Evolutionary conservation across 2,329 filamentous ascomycete genomes (phyloP).

Genomic region (Botrytis byssoidea): DNA sequence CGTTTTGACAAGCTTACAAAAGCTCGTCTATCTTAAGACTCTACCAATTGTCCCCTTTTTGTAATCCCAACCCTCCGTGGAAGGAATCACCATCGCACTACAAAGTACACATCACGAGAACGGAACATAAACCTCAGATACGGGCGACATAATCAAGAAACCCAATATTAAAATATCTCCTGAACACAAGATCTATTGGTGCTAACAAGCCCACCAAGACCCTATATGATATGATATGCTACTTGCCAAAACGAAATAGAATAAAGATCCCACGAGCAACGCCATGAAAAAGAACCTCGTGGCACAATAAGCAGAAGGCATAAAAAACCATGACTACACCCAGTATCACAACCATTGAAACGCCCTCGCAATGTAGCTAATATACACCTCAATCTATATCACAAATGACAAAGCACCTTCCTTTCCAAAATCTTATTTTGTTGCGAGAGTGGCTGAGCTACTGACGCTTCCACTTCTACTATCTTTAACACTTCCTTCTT

Average conservation of each 20-base stretch:
- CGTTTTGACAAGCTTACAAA: neutral
- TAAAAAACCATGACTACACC: neutral
- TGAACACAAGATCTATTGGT: neutral
- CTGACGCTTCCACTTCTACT: constrained; percentile 37
- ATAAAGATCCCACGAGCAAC: neutral
- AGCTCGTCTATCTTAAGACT: neutral
- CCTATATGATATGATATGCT: neutral
- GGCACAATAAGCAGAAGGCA: neutral
- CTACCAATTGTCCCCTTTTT: neutral
- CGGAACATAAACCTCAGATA: neutral
- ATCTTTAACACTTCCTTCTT: constrained; percentile 46
- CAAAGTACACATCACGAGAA: neutral
- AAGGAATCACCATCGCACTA: neutral
- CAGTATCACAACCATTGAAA: neutral
- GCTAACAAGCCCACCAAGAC: neutral
- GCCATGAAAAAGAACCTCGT: neutral
- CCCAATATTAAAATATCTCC: neutral
- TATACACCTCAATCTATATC: constrained; percentile 12
- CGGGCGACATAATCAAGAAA: neutral
- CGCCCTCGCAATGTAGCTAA: constrained; percentile 13
- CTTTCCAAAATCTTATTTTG: neutral
- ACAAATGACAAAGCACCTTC: neutral
- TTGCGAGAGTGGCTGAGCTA: constrained; percentile 25
- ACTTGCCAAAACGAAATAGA: neutral
- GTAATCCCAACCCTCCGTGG: neutral